These are phyloP conservation scores for Penicillium mononematosum DNA, from an alignment of 495 filamentous ascomycete species.

Conservation along the genomic window DNA sequence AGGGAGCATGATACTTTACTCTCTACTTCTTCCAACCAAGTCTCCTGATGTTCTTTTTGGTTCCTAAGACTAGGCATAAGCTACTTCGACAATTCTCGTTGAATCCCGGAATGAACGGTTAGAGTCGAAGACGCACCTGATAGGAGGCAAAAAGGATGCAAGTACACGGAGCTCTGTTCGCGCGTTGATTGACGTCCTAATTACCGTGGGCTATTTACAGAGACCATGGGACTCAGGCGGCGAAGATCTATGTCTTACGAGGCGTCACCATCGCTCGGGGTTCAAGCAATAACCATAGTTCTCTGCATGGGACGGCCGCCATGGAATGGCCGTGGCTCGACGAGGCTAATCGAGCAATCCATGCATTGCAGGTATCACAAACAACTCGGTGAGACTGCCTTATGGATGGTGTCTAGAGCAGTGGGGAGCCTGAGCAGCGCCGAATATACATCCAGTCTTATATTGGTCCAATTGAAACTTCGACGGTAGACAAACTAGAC, in stretches of 20 bases:
- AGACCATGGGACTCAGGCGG: slow-evolving; percentile 16
- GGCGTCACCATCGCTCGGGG: neutral
- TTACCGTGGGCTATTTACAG: slow-evolving; percentile 23
- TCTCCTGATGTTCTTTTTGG: slow-evolving; percentile 6
- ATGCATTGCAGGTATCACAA: slow-evolving; percentile 28
- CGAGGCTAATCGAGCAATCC: slow-evolving; percentile 11
- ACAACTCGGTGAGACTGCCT: slow-evolving; percentile 15
- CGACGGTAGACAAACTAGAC: slow-evolving; percentile 7
- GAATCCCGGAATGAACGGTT: slow-evolving; percentile 22
- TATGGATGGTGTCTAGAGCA: slow-evolving; percentile 9
- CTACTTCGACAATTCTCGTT: slow-evolving; percentile 7
- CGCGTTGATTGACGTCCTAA: slow-evolving; percentile 11
- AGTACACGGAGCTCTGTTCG: slow-evolving; percentile 14
- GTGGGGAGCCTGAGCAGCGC: neutral
- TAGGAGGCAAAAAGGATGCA: slow-evolving; percentile 15
- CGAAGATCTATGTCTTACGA: slow-evolving; percentile 22
- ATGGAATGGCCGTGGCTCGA: slow-evolving; percentile 24
- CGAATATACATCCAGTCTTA: slow-evolving; percentile 14
- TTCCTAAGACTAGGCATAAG: neutral
- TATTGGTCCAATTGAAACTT: slow-evolving; percentile 25
- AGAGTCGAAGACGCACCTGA: slow-evolving; percentile 15
- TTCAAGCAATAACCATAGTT: slow-evolving; percentile 21
- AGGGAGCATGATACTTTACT: slow-evolving; percentile 9
- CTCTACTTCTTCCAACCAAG: slow-evolving; percentile 1
- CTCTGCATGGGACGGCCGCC: slow-evolving; percentile 19